Evolutionary conservation across 352 stramenopile species (phyloP), one percentile per base, ranked within the genome.

Genomic region (Phytophthora brassicae): DNA sequence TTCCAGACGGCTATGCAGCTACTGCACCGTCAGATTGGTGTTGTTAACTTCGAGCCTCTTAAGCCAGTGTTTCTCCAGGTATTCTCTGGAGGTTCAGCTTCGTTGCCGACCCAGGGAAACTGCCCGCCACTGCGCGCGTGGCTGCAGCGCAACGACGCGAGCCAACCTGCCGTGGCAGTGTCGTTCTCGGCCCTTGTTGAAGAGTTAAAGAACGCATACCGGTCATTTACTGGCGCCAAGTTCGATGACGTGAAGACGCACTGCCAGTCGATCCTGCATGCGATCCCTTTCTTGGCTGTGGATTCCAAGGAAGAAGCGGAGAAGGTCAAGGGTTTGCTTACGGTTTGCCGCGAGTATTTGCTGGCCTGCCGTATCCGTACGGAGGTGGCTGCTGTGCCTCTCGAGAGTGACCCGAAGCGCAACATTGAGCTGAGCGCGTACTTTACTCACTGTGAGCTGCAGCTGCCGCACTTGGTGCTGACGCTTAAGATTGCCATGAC

Each of bases 401-500:
- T 95, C 6, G 83, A 93, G 60, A 73, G 64, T 33, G 69, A 95
- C 51, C 79, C 86, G 24, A 87, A 92, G 57, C 89, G 97, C 64
- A 96, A 97, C 58, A 98, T 99, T 31, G 97, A 99, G 71, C 77
- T 99, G 42, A 97, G 96, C 39, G 97, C 97, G 11, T 99, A 99
- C 87, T 99, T 99, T 50, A 99, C 97, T 47, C 97, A 99, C 83
- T 99, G 97, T 72, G 97, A 99, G 50, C 84, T 99, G 45, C 97
- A 99, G 81, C 92, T 97, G 23, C 88, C 95, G 39, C 98, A 99
- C 74, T 74, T 99, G 56, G 81, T 99, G 52, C 88, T 99, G 41
- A 98, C 97, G 26, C 90, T 99, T 19, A 98, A 98, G 75, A 98
- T 98, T 73, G 98, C 98, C 17, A 99, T 99, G 97, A 98, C 96